Conservation (phyloP, 2,329 filamentous ascomycete species). For the Plenodomus biglobosus region DNA sequence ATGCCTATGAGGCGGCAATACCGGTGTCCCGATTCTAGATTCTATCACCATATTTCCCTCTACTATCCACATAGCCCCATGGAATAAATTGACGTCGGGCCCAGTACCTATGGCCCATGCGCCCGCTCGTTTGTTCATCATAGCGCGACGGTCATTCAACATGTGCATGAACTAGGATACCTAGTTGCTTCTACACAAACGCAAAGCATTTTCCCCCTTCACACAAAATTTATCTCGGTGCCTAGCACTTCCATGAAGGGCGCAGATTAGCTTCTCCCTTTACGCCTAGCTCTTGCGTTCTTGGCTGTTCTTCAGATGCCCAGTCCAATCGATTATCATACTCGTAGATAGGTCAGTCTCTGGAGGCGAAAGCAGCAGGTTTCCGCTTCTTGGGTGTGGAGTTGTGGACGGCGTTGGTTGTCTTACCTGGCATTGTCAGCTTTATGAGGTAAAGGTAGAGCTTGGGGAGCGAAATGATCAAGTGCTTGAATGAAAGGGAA, state of each 20-base stretch:
- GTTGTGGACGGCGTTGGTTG: slow-evolving; percentile 27
- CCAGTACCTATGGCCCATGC: slow-evolving; percentile 42
- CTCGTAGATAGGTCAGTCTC: slow-evolving; percentile 22
- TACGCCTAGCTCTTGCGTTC: slow-evolving; percentile 11
- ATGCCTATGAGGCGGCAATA: slow-evolving; percentile 61
- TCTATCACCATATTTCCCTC: slow-evolving; percentile 68
- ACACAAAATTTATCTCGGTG: slow-evolving; percentile 52
- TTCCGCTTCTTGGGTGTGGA: slow-evolving; percentile 18
- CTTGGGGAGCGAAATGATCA: slow-evolving; percentile 34
- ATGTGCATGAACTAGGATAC: slow-evolving; percentile 59
- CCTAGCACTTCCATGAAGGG: slow-evolving; percentile 56
- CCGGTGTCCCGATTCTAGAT: slow-evolving; percentile 65
- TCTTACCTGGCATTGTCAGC: slow-evolving; percentile 28
- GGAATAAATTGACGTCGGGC: slow-evolving; percentile 61
- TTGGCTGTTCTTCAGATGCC: slow-evolving; percentile 18
- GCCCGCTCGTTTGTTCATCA: slow-evolving; percentile 65
- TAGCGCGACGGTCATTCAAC: slow-evolving; percentile 63
- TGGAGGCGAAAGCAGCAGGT: slow-evolving; percentile 18
- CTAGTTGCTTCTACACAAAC: slow-evolving; percentile 65
- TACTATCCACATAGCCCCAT: slow-evolving; percentile 53
- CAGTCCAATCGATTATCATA: slow-evolving; percentile 18
- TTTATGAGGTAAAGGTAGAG: slow-evolving; percentile 29
- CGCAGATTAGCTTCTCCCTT: slow-evolving; percentile 6
- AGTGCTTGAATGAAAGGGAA: slow-evolving; percentile 33
- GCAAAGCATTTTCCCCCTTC: slow-evolving; percentile 56